Percentiles rank a stretch among this genome's conserved stretches.
These are phyloP conservation scores for Talaromyces liani DNA, from an alignment of 495 filamentous ascomycete genomes.

Conservation along the genomic window DNA sequence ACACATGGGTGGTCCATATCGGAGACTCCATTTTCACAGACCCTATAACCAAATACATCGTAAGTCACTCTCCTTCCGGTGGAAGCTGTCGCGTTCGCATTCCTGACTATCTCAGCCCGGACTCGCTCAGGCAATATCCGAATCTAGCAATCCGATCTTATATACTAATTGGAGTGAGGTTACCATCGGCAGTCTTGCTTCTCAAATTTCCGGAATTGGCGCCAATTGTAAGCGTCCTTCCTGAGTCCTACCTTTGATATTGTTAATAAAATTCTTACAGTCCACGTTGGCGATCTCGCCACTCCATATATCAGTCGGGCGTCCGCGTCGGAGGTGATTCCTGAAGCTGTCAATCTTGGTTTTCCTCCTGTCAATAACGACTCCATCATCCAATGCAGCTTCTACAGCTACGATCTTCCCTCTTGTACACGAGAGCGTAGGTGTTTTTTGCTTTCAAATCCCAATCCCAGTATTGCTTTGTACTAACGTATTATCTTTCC, in stretches of 20 bases:
- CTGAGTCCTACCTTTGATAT: neutral
- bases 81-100: neutral
- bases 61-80: constrained; percentile 34
- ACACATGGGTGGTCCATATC: constrained; percentile 39
- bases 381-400: neutral
- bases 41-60: constrained; percentile 35
- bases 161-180: constrained; percentile 42
- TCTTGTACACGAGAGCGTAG: constrained; percentile 19
- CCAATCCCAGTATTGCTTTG: neutral
- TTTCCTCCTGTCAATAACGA: constrained; percentile 16
- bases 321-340: constrained; percentile 21
- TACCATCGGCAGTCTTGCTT: constrained; percentile 45
- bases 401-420: neutral
- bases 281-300: constrained; percentile 8
- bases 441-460: neutral
- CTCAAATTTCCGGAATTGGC: constrained; percentile 43
- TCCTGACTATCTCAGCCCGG: constrained; percentile 13
- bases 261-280: constrained; percentile 13
- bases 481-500: neutral
- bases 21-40: constrained; percentile 36
- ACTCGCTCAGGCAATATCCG: constrained; percentile 16
- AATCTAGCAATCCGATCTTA: neutral
- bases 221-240: constrained; percentile 28
- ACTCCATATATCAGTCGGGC: neutral
- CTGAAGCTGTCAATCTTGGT: constrained; percentile 17